These are phyloP conservation scores for Citrullus colocynthis DNA, from an alignment of 306 rosid genomes.

Conservation along the genomic window DNA sequence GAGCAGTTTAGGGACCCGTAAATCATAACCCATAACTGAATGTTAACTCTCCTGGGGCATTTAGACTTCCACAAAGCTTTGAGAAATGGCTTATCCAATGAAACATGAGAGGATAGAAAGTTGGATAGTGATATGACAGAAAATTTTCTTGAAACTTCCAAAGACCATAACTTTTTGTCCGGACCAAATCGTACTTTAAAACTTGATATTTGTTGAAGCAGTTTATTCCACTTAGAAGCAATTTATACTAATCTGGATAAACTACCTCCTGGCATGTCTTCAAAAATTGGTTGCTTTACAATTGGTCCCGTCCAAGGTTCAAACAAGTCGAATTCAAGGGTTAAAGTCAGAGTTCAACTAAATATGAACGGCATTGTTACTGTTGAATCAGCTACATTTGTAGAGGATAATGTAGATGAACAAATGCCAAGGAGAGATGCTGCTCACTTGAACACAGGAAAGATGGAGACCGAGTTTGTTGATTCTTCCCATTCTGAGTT, in stretches of 20 bases:
- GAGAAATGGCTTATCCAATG: too few species aligned
- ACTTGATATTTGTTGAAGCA: too few species aligned
- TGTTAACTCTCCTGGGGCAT: too few species aligned
- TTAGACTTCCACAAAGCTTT: too few species aligned
- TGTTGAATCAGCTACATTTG: conserved; percentile 61
- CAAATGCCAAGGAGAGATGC: conserved; percentile 1
- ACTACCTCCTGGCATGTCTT: conserved; percentile 42
- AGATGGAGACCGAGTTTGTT: conserved; percentile 46
- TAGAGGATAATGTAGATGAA: conserved; percentile 40
- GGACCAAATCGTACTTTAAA: too few species aligned
- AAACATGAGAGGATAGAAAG: too few species aligned
- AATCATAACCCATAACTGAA: too few species aligned
- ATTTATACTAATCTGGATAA: conserved; percentile 50
- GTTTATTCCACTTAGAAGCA: conserved; percentile 60
- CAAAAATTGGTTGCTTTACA: conserved; percentile 51
- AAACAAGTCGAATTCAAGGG: conserved; percentile 40
- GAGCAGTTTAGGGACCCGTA: too few species aligned
- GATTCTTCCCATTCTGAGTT: conserved; percentile 33
- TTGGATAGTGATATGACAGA: too few species aligned
- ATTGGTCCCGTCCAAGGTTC: conserved; percentile 71
- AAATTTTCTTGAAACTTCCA: too few species aligned
- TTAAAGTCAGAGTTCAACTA: conserved; percentile 66
- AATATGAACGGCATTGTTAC: conserved; percentile 74
- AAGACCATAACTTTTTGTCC: too few species aligned
- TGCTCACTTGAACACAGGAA: conserved; percentile 27